Conservation (phyloP, 139 green algal species). For the Closterium sp. region DNA sequence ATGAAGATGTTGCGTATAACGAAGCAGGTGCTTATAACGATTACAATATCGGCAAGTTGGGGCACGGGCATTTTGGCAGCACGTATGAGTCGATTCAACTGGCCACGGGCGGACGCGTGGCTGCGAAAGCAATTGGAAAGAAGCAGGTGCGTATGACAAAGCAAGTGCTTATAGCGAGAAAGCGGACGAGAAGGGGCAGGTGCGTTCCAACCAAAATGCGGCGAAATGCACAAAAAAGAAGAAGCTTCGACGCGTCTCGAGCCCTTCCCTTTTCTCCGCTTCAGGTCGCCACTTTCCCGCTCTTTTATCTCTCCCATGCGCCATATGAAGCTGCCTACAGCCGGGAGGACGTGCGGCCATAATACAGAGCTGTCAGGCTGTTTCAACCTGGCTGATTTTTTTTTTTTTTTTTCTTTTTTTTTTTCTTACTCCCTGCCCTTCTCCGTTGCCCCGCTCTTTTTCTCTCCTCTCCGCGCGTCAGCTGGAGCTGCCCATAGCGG, state of each 20-base stretch:
- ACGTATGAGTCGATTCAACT: constrained; percentile 24
- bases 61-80: constrained; percentile 42
- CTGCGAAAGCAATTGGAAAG: constrained; percentile 40
- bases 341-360: constrained; percentile 41
- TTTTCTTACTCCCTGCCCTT: too few species aligned
- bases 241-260: neutral
- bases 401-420: too few species aligned
- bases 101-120: constrained; percentile 30
- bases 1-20: too few species aligned
- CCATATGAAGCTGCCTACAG: constrained; percentile 37
- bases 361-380: constrained; percentile 43
- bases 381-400: too few species aligned
- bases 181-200: too few species aligned
- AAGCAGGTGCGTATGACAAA: neutral
- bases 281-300: neutral
- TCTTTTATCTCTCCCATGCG: neutral
- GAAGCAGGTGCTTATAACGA: neutral
- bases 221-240: too few species aligned
- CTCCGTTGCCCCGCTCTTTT: too few species aligned
- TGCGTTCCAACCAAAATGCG: too few species aligned
- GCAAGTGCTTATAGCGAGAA: too few species aligned
- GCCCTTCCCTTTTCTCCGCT: too few species aligned
- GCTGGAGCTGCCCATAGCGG: constrained; percentile 32
- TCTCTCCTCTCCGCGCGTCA: neutral
- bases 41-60: constrained; percentile 25